Evolutionary conservation across 805 yeast genomes (phyloP), one percentile per base, ranked within the genome.

Genomic region (Candida easanensis): DNA sequence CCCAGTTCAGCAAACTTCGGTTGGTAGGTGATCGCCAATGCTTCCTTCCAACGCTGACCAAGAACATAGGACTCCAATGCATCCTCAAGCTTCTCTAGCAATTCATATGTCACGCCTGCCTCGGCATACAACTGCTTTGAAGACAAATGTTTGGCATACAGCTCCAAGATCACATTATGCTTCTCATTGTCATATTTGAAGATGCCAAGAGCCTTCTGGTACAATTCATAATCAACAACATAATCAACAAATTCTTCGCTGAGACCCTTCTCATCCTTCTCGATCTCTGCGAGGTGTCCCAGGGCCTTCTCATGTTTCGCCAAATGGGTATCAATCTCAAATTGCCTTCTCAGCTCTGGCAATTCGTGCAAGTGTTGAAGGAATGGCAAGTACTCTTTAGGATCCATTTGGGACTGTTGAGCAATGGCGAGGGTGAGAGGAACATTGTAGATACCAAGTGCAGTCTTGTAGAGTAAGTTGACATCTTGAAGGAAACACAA

Each of bases 341-440:
- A 90, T 57, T 77, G 74, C 51, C 82, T 79, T 47, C 96, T 77
- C 42, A 80, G 63, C 5, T 77, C 82, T 1, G 77, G 67, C 62
- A 84, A 86, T 32, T 76, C 77, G 52, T 87, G 84, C 41, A 93
- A 69, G 37, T 80, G 74, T 57, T 88, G 96, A 51, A 93, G 72
- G 63, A 93, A 93, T 39, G 99, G 97, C 40, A 93, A 68, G 54
- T 93, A 93, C 64, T 93, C 99, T 57, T 90, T 88, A 19, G 99
- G 99, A 66, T 93, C 99, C 73, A 84, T 90, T 64, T 91, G 98
- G 0, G 97, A 89, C 58, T 89, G 93, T 61, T 95, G 98, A 0
- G 99, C 99, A 46, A 93, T 82, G 11, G 76, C 73, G 44, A 93
- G 72, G 0, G 98, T 79, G 55, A 91, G 69, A 44, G 82, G 81